phyloP scores from a whole-genome alignment of 306 rosid species.

The Astragalus glycyphyllos region DNA sequence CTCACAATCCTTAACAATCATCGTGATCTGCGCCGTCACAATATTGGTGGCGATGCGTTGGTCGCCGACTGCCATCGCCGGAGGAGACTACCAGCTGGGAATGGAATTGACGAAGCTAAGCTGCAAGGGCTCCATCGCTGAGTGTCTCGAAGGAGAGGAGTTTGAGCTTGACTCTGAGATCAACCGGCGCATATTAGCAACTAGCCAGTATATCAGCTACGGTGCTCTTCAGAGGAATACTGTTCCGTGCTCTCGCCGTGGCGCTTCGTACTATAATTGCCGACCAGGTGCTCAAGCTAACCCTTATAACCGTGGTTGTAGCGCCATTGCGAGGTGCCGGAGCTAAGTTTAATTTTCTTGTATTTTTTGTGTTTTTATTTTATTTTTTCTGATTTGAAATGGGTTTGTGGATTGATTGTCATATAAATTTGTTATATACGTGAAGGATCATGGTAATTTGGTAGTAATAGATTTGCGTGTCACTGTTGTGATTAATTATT shows the following conservation, averaged over 20 bases:
- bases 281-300: constrained; percentile 78
- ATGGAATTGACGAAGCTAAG: constrained; percentile 29
- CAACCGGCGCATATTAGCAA: constrained; percentile 82
- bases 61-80: constrained; percentile 46
- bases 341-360: constrained; percentile 43
- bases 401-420: constrained; percentile 45
- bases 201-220: constrained; percentile 74
- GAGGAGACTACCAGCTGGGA: constrained; percentile 49
- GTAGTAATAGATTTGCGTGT: no score
- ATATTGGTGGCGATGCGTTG: constrained; percentile 40
- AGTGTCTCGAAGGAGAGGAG: constrained; percentile 62
- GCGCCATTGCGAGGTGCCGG: constrained; percentile 90
- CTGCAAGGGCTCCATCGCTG: constrained; percentile 70
- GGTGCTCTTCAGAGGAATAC: constrained; percentile 87
- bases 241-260: constrained; percentile 90
- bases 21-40: constrained; percentile 62
- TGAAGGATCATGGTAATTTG: no score
- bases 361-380: background rate
- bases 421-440: constrained; percentile 15
- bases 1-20: constrained; percentile 41
- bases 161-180: constrained; percentile 73
- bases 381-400: constrained; percentile 4
- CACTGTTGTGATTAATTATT: no score
- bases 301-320: constrained; percentile 88
- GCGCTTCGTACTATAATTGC: constrained; percentile 90